These are phyloP conservation scores for Chlorencoelia australis DNA, from an alignment of 2,329 filamentous ascomycete species.

Conservation along the genomic window DNA sequence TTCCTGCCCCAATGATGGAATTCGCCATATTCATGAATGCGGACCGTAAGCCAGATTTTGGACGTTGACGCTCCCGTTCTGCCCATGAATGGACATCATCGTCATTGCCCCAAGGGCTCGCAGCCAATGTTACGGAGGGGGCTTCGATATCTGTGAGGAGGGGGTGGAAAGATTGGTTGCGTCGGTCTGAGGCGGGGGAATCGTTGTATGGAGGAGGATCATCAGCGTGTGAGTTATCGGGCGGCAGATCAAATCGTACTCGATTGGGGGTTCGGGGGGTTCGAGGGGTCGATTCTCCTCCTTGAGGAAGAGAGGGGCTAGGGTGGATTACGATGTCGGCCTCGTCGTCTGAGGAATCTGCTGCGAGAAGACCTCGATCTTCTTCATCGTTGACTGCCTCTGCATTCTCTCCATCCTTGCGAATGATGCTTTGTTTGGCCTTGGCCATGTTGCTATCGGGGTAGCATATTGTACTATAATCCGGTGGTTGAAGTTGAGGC, in stretches of 20 bases:
- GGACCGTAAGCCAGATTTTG: conserved; percentile 74
- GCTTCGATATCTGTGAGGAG: conserved; percentile 77
- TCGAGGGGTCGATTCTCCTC: conserved; percentile 11
- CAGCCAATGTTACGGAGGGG: conserved; percentile 61
- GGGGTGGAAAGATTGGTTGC: conserved; percentile 38
- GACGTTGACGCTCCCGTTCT: conserved; percentile 48
- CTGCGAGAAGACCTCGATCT: conserved; percentile 31
- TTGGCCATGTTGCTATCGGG: conserved; percentile 34
- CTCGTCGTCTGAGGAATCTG: conserved; percentile 21
- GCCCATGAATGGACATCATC: conserved; percentile 39
- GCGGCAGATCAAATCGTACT: conserved; percentile 28
- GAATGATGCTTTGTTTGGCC: conserved; percentile 29
- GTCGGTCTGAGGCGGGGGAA: conserved; percentile 16
- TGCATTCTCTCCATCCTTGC: conserved; percentile 18
- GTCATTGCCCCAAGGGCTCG: conserved; percentile 26
- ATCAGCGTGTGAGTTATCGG: conserved; percentile 17
- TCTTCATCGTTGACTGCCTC: conserved; percentile 26
- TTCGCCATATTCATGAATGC: conserved; percentile 99
- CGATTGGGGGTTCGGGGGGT: conserved; percentile 27
- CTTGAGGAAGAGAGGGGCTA: conserved; percentile 6
- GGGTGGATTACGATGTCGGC: conserved; percentile 24
- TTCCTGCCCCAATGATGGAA: conserved; percentile 77
- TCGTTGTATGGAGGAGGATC: conserved; percentile 35
- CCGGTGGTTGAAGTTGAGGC: no score
- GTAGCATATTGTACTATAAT: conserved; percentile 33